Percentiles rank a stretch among this genome's conserved stretches.
phyloP scores from a whole-genome alignment of 768 basidiomycete genomes.

The Russula brevipes region DNA sequence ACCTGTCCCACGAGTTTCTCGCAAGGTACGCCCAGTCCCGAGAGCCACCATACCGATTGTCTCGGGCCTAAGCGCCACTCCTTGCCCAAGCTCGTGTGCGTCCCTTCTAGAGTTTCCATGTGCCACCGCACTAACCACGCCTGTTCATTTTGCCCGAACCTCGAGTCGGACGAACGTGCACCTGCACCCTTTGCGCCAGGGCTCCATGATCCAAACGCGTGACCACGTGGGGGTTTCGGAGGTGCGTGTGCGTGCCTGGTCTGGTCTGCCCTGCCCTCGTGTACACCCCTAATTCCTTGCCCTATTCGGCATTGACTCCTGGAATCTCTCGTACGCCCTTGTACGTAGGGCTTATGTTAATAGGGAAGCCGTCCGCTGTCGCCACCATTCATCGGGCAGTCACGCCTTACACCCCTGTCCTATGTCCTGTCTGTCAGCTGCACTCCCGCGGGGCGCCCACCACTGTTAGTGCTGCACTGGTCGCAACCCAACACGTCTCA shows the following conservation, averaged over 20 bases:
- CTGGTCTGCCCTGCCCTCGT: background rate
- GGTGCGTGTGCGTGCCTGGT: background rate
- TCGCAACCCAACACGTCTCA: background rate
- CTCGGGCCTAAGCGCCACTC: no score
- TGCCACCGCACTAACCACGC: background rate
- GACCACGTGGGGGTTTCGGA: background rate
- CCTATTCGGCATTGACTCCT: background rate
- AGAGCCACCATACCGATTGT: no score
- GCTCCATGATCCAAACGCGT: background rate
- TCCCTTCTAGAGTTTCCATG: background rate
- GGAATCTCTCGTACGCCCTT: background rate
- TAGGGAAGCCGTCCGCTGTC: background rate
- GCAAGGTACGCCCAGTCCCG: background rate
- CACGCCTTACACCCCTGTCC: background rate
- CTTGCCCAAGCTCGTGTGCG: background rate
- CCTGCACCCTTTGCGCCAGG: background rate
- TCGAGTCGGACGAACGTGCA: background rate
- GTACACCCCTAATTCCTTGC: slow-evolving; percentile 12
- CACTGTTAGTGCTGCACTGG: background rate
- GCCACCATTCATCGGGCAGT: background rate
- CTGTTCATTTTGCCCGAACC: background rate
- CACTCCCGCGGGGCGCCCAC: background rate
- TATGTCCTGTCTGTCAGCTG: background rate
- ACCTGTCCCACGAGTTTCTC: background rate
- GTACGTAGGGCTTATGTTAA: background rate